These are phyloP conservation scores for Trichoderma koningiopsis DNA, from an alignment of 2,329 filamentous ascomycete species.

Conservation along the genomic window DNA sequence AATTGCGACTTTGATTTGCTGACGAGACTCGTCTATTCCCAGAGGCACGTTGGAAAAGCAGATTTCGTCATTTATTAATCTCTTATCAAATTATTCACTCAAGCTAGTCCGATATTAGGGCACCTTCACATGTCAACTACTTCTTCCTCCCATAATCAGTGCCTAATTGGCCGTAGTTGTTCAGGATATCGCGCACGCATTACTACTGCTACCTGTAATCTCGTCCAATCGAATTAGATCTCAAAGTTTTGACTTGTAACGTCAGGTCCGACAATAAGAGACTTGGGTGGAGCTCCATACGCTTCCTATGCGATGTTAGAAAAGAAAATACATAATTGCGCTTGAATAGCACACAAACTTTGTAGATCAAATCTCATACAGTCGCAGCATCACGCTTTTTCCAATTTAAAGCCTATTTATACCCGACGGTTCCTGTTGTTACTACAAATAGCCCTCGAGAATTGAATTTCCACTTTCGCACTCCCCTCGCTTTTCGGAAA, in stretches of 20 bases:
- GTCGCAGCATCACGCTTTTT: background rate
- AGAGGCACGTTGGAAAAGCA: background rate
- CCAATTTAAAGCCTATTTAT: background rate
- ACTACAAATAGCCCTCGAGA: background rate
- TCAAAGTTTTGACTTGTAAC: background rate
- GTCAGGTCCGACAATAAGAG: background rate
- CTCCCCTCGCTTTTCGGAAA: background rate
- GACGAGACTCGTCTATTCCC: background rate
- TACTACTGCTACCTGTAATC: background rate
- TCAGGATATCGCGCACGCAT: constrained; percentile 1
- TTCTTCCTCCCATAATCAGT: background rate
- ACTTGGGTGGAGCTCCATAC: too few relatives aligned
- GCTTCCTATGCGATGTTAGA: background rate
- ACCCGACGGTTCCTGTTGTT: background rate
- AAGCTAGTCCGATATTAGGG: background rate
- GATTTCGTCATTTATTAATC: constrained; percentile 4
- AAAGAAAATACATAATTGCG: background rate
- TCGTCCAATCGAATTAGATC: background rate
- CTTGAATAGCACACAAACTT: background rate
- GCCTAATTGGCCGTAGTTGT: background rate
- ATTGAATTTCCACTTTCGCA: background rate
- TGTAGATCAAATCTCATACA: background rate
- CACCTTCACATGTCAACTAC: constrained; percentile 9
- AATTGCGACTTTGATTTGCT: background rate
- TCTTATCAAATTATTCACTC: background rate